Evolutionary conservation across 768 basidiomycete genomes (phyloP).

Genomic region (Lyophyllum decastes): DNA sequence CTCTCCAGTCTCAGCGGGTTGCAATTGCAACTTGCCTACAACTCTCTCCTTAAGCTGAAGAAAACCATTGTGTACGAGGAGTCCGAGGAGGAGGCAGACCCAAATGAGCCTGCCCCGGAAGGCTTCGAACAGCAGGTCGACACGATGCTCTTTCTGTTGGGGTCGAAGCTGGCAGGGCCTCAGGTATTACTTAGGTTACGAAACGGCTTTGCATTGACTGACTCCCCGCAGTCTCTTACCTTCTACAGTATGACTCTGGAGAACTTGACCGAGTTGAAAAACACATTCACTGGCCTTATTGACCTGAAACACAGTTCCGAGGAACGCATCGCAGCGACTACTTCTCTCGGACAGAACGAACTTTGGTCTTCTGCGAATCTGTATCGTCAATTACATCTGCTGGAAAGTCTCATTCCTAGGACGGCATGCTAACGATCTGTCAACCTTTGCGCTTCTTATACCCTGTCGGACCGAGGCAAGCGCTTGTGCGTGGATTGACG

Average conservation of each 20-base stretch:
- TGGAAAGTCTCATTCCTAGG: neutral
- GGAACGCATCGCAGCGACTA: neutral
- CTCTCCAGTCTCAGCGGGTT: conserved; percentile 18
- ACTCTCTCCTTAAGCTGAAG: conserved; percentile 12
- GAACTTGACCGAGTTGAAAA: neutral
- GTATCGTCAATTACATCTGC: neutral
- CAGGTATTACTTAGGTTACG: neutral
- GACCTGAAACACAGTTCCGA: neutral
- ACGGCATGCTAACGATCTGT: neutral
- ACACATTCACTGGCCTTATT: neutral
- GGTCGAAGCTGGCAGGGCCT: neutral
- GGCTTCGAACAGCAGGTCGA: neutral
- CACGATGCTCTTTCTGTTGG: neutral
- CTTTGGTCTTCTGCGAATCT: neutral
- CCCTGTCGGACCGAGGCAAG: too few species aligned
- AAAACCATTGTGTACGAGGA: neutral
- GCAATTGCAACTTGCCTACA: conserved; percentile 15
- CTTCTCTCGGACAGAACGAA: neutral
- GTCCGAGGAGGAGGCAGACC: neutral
- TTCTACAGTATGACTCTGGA: neutral
- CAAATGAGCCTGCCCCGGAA: neutral
- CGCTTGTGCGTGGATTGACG: too few species aligned
- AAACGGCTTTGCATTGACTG: neutral
- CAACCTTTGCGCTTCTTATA: too few species aligned
- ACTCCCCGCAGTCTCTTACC: neutral